A percentile compares a stretch with the other conserved stretches of the same genome.
Evolutionary conservation across 495 filamentous ascomycete genomes (phyloP).

Genomic region (Symbiotaphrina buchneri): DNA sequence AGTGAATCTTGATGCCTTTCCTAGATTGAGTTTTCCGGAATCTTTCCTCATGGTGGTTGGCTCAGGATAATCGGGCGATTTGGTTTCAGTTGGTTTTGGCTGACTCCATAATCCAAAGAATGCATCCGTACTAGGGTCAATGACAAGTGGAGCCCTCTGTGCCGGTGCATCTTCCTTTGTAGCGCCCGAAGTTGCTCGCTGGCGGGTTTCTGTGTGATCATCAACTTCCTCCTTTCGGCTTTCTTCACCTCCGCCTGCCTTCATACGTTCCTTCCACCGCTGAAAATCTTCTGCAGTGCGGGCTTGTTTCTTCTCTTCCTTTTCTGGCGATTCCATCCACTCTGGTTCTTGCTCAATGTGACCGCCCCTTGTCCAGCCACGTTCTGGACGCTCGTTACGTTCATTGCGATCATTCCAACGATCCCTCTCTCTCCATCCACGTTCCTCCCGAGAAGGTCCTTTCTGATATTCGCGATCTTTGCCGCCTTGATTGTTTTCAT

Average conservation of each 20-base stretch:
- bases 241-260: slow-evolving; percentile 25
- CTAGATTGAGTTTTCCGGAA: slow-evolving; percentile 3
- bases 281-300: slow-evolving; percentile 86
- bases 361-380: slow-evolving; percentile 12
- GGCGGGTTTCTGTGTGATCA: slow-evolving; percentile 7
- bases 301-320: slow-evolving; percentile 28
- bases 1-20: slow-evolving; percentile 62
- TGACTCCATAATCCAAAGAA: slow-evolving; percentile 56
- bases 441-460: slow-evolving; percentile 34
- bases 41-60: slow-evolving; percentile 9
- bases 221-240: slow-evolving; percentile 16
- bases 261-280: slow-evolving; percentile 87
- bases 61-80: slow-evolving; percentile 10
- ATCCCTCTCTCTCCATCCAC: slow-evolving; percentile 53
- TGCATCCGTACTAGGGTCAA: slow-evolving; percentile 49
- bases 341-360: slow-evolving; percentile 34
- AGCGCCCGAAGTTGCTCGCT: slow-evolving; percentile 5
- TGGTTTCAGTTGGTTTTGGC: slow-evolving; percentile 16
- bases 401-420: slow-evolving; percentile 9
- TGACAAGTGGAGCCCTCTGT: slow-evolving; percentile 29
- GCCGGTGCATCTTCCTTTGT: slow-evolving; percentile 8
- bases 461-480: slow-evolving; percentile 8
- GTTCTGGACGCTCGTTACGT: slow-evolving; percentile 7
- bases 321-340: slow-evolving; percentile 16
- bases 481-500: slow-evolving; percentile 8